Conservation (phyloP, 768 basidiomycete species). For the Phylloporus scabripes region DNA sequence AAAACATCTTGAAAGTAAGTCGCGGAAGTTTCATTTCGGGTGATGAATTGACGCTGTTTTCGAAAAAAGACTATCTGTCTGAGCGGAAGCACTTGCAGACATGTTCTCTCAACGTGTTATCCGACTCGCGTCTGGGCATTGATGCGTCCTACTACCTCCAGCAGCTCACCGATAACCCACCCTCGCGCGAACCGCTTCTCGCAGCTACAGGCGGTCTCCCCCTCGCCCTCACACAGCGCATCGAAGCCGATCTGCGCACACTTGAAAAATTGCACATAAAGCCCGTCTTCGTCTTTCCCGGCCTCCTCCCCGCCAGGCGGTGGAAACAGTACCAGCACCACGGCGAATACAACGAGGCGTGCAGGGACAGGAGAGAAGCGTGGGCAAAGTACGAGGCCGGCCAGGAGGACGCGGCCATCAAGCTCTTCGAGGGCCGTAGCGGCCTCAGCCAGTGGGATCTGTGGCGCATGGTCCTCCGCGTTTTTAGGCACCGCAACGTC, state of each 20-base stretch:
- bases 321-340: constrained; percentile 53
- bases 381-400: constrained; percentile 94
- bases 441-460: constrained; percentile 81
- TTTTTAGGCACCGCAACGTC: constrained; percentile 91
- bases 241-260: constrained; percentile 85
- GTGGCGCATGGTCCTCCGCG: constrained; percentile 88
- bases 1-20: constrained; percentile 77
- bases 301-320: constrained; percentile 72
- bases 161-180: constrained; percentile 65
- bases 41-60: neutral
- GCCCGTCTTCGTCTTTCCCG: constrained; percentile 97
- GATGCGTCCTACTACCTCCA: constrained; percentile 91
- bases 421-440: constrained; percentile 72
- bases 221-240: constrained; percentile 77
- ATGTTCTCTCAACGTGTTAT: constrained; percentile 71
- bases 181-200: constrained; percentile 83
- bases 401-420: constrained; percentile 83
- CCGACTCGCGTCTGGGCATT: constrained; percentile 93
- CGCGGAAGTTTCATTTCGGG: neutral
- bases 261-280: constrained; percentile 93
- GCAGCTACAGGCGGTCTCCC: constrained; percentile 95
- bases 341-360: constrained; percentile 56
- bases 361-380: constrained; percentile 73
- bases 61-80: constrained; percentile 60
- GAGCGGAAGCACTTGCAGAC: constrained; percentile 88